These are phyloP conservation scores for Inonotus obliquus DNA, from an alignment of 1,284 basidiomycete species.

Conservation along the genomic window DNA sequence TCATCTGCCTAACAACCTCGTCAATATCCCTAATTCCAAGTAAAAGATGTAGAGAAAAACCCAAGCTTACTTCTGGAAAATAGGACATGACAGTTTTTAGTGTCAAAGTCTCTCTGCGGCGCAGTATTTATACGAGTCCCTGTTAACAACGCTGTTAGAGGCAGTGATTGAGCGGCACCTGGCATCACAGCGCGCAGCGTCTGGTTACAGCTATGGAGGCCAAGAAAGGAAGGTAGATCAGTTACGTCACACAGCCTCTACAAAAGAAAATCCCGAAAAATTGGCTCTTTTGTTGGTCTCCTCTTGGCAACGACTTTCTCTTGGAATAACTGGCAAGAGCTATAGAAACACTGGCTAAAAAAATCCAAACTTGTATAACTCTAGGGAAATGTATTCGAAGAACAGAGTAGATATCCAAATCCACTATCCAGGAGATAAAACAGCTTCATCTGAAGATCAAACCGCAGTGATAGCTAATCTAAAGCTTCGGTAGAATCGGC, in stretches of 20 bases:
- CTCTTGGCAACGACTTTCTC: background rate
- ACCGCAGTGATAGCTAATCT: background rate
- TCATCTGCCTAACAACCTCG: constrained; percentile 14
- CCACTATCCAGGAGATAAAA: too few relatives aligned
- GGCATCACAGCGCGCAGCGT: background rate
- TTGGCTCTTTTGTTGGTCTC: background rate
- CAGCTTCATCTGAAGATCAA: background rate
- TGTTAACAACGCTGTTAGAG: background rate
- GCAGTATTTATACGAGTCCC: background rate
- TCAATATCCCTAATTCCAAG: background rate
- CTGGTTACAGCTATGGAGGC: background rate
- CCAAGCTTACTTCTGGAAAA: constrained; percentile 13
- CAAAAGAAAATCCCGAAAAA: background rate
- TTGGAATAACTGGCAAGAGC: background rate
- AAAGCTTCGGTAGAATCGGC: background rate
- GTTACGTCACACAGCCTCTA: background rate
- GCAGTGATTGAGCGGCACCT: background rate
- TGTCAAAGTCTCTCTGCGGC: background rate
- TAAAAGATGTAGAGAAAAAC: background rate
- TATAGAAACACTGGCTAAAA: too few relatives aligned
- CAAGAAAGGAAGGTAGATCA: background rate
- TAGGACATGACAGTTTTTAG: constrained; percentile 12
- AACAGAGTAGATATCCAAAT: background rate
- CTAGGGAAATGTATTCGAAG: background rate
- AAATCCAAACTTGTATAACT: background rate